Conservation (phyloP, 352 stramenopile genomes). For the Globisporangium canariense region DNA sequence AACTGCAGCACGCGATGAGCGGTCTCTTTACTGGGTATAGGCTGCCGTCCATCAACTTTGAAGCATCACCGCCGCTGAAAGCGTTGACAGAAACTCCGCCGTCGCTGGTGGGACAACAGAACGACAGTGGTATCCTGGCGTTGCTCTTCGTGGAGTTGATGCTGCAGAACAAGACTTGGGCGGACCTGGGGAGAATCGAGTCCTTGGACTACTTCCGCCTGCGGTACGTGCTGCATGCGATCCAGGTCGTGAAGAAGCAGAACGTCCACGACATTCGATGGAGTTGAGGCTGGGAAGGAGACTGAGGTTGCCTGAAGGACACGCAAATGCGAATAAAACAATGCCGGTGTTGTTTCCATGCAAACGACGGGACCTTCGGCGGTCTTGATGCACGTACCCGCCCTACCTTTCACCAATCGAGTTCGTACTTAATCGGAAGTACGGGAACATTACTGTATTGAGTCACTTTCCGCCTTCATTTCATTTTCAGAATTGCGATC, state of each 20-base stretch:
- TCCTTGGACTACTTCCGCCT: conserved; percentile 14
- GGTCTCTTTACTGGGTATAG: background rate
- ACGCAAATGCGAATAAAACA: too few species aligned
- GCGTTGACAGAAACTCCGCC: background rate
- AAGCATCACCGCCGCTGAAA: background rate
- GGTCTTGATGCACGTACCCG: too few species aligned
- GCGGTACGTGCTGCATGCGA: conserved; percentile 12
- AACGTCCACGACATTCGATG: conserved; percentile 5
- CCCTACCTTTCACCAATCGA: too few species aligned
- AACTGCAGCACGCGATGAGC: background rate
- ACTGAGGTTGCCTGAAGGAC: too few species aligned
- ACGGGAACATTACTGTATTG: too few species aligned
- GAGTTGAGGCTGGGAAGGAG: background rate
- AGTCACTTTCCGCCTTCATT: too few species aligned
- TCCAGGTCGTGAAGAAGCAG: conserved; percentile 8
- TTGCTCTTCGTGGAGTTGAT: conserved; percentile 13
- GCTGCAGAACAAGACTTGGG: conserved; percentile 5
- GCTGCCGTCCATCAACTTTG: background rate
- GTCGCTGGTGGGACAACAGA: background rate
- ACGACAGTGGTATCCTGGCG: conserved; percentile 10
- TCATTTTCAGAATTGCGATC: too few species aligned
- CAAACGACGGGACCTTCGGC: too few species aligned
- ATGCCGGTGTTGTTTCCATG: too few species aligned
- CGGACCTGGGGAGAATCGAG: background rate
- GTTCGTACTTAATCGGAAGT: too few species aligned